A percentile compares a stretch with the other conserved stretches of the same genome.
These are phyloP conservation scores for Cutaneotrichosporon sp. DNA, from an alignment of 1,284 basidiomycete species.

Conservation along the genomic window DNA sequence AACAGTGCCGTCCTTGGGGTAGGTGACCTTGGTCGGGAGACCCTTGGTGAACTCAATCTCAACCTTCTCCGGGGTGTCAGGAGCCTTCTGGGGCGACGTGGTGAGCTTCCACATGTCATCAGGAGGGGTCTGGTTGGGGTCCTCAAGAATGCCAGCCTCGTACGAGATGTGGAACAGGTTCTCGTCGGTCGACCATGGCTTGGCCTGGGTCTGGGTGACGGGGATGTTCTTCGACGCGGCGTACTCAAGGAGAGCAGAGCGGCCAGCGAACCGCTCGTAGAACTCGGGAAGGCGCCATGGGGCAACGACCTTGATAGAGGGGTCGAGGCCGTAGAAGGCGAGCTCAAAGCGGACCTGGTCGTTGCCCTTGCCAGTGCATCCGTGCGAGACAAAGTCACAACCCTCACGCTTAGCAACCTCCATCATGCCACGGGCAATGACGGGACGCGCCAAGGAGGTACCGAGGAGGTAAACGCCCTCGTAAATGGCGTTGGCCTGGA, in stretches of 20 bases:
- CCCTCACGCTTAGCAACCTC: constrained; percentile 81
- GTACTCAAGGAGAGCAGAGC: constrained; percentile 84
- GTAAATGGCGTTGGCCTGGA: constrained; percentile 99
- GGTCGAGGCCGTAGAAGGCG: constrained; percentile 97
- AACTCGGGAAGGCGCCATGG: constrained; percentile 97
- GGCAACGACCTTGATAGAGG: constrained; percentile 97
- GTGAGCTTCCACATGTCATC: constrained; percentile 99
- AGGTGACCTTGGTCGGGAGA: constrained; percentile 73
- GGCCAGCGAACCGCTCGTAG: constrained; percentile 95
- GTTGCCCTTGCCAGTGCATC: constrained; percentile 99
- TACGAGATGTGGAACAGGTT: constrained; percentile 99
- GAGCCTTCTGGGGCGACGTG: constrained; percentile 74
- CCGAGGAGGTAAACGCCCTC: constrained; percentile 98
- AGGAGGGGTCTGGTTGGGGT: constrained; percentile 91
- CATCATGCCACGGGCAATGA: constrained; percentile 99
- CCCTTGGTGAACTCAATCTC: constrained; percentile 79
- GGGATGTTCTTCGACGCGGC: constrained; percentile 86
- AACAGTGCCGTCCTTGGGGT: constrained; percentile 51
- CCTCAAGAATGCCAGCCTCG: constrained; percentile 97
- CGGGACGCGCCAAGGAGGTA: constrained; percentile 93
- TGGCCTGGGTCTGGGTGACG: constrained; percentile 89
- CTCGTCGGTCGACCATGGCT: constrained; percentile 99
- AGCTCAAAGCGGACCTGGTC: constrained; percentile 99
- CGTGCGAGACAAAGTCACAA: constrained; percentile 96
- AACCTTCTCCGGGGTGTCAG: constrained; percentile 72